These are phyloP conservation scores for Melanogaster broomeanus DNA, from an alignment of 768 basidiomycete genomes.

Conservation along the genomic window DNA sequence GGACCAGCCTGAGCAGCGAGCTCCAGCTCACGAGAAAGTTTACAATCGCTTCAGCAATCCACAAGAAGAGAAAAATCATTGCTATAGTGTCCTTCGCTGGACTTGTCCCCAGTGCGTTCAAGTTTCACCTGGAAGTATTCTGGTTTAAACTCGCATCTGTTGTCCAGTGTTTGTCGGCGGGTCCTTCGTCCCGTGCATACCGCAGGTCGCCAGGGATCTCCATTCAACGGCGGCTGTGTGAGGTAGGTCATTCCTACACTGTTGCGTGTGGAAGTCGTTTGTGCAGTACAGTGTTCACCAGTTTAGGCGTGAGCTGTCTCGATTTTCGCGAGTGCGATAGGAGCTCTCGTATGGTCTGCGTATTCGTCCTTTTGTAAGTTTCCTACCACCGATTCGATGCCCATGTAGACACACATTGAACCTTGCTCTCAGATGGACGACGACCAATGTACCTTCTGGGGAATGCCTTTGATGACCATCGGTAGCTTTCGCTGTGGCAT, in stretches of 20 bases:
- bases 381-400: neutral
- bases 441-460: slow-evolving; percentile 57
- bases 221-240: slow-evolving; percentile 55
- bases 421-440: slow-evolving; percentile 55
- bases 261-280: neutral
- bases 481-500: slow-evolving; percentile 63
- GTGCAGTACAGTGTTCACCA: slow-evolving; percentile 16
- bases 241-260: slow-evolving; percentile 40
- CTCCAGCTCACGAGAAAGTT: slow-evolving; percentile 31
- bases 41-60: slow-evolving; percentile 59
- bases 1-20: neutral
- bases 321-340: slow-evolving; percentile 44
- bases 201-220: slow-evolving; percentile 69
- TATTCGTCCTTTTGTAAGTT: slow-evolving; percentile 51
- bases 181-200: slow-evolving; percentile 74
- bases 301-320: slow-evolving; percentile 55
- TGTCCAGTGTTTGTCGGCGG: slow-evolving; percentile 64
- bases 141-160: neutral
- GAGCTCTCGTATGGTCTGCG: slow-evolving; percentile 53
- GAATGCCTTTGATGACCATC: slow-evolving; percentile 57
- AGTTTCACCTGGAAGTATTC: too few relatives aligned
- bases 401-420: neutral
- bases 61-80: slow-evolving; percentile 56
- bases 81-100: slow-evolving; percentile 61
- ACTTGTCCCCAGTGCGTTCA: slow-evolving; percentile 60